These are phyloP conservation scores for Diaporthe capsici DNA, from an alignment of 2,329 filamentous ascomycete species.

Conservation along the genomic window DNA sequence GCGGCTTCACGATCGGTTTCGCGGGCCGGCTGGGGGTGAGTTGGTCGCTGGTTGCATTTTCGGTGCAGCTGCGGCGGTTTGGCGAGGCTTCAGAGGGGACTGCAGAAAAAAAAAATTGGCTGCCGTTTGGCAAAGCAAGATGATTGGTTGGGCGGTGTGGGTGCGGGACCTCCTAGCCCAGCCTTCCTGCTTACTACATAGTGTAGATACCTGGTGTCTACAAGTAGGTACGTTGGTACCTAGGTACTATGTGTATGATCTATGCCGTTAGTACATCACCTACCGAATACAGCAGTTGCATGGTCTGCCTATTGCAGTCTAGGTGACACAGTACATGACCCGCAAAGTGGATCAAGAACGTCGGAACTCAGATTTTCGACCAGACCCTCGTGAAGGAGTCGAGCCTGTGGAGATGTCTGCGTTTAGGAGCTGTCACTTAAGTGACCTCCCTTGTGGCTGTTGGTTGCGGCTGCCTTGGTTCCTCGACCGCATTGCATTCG, in stretches of 20 bases:
- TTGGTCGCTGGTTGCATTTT: neutral
- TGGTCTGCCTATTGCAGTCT: neutral
- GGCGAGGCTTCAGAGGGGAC: neutral
- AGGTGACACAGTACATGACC: neutral
- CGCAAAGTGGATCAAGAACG: neutral
- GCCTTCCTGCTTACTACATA: neutral
- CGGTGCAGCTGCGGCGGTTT: slow-evolving; percentile 15
- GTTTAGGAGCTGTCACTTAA: neutral
- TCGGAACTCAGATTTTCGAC: neutral
- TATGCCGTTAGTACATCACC: neutral
- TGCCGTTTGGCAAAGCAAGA: neutral
- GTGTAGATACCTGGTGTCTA: neutral
- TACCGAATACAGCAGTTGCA: neutral
- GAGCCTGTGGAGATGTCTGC: neutral
- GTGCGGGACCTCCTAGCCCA: neutral
- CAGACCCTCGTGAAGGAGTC: neutral
- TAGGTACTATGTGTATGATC: too few species aligned
- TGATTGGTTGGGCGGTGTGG: slow-evolving; percentile 20
- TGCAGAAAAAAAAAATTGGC: slow-evolving; percentile 35
- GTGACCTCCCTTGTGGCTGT: neutral
- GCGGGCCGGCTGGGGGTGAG: neutral
- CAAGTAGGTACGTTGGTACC: too few species aligned
- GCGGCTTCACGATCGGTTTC: slow-evolving; percentile 24
- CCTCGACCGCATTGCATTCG: slow-evolving; percentile 2
- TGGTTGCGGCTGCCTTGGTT: neutral